These are phyloP conservation scores for Vaccinium corymbosum DNA, from an alignment of 148 eudicot genomes.

Conservation along the genomic window DNA sequence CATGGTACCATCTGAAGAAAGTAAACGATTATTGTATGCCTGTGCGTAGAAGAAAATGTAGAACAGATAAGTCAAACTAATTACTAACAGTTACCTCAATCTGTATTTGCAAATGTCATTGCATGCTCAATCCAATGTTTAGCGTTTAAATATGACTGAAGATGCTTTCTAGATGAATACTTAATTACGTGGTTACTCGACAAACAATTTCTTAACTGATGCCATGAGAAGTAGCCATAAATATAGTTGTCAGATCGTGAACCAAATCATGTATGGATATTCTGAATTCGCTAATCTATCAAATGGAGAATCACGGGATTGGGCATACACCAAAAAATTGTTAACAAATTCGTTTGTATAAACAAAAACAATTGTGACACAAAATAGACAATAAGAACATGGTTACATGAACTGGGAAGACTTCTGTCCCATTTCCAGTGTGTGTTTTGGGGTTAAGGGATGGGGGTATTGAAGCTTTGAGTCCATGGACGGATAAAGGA, in stretches of 20 bases:
- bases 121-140: background rate
- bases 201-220: background rate
- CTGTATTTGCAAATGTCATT: too few species aligned
- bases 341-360: too few species aligned
- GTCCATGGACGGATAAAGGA: background rate
- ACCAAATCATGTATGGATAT: background rate
- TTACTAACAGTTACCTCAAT: background rate
- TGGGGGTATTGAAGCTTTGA: background rate
- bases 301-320: background rate
- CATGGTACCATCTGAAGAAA: conserved; percentile 8
- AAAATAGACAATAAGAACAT: background rate
- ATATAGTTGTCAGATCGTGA: background rate
- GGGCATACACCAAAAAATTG: background rate
- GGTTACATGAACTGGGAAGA: background rate
- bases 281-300: background rate
- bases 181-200: background rate
- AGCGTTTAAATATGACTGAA: background rate
- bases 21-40: background rate
- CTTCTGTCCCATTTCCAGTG: background rate
- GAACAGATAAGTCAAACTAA: background rate
- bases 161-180: background rate
- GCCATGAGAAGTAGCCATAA: background rate
- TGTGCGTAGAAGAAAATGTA: background rate
- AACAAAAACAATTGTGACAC: too few species aligned
- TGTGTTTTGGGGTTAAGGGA: background rate